phyloP scores from a whole-genome alignment of 148 eudicot genomes.

The Rhododendron williamsianum region DNA sequence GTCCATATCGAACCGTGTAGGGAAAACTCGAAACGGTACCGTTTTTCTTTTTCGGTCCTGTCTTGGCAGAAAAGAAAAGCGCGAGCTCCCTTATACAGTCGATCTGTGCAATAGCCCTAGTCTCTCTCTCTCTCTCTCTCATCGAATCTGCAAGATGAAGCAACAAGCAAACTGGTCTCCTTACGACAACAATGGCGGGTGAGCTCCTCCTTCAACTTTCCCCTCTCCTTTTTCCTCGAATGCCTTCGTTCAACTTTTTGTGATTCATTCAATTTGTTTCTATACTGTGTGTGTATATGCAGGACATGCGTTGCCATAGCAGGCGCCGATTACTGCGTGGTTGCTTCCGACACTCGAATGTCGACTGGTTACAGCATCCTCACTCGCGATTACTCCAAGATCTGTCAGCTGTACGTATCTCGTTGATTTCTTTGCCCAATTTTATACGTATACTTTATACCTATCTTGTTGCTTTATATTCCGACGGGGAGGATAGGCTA shows the following conservation, averaged over 20 bases:
- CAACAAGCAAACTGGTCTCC: constrained; percentile 78
- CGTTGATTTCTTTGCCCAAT: background rate
- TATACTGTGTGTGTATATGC: constrained; percentile 2
- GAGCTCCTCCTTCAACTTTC: background rate
- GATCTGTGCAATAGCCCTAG: background rate
- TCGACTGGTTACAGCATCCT: constrained; percentile 90
- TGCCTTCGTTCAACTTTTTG: background rate
- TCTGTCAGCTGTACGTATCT: constrained; percentile 52
- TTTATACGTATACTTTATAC: background rate
- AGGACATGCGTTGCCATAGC: constrained; percentile 81
- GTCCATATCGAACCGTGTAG: background rate
- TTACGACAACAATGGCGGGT: constrained; percentile 95
- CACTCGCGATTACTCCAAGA: constrained; percentile 93
- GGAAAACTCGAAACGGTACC: background rate
- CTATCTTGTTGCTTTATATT: background rate
- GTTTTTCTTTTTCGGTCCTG: background rate
- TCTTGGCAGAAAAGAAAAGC: constrained; percentile 10
- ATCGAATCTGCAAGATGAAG: constrained; percentile 41
- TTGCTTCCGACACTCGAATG: constrained; percentile 94
- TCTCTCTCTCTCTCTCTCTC: background rate
- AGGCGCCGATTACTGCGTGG: constrained; percentile 82
- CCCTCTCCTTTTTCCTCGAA: background rate
- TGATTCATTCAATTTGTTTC: background rate
- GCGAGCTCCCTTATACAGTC: background rate
- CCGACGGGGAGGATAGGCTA: background rate